phyloP scores from a whole-genome alignment of 805 yeast genomes.

The Helenozyma rhizophorensis region DNA sequence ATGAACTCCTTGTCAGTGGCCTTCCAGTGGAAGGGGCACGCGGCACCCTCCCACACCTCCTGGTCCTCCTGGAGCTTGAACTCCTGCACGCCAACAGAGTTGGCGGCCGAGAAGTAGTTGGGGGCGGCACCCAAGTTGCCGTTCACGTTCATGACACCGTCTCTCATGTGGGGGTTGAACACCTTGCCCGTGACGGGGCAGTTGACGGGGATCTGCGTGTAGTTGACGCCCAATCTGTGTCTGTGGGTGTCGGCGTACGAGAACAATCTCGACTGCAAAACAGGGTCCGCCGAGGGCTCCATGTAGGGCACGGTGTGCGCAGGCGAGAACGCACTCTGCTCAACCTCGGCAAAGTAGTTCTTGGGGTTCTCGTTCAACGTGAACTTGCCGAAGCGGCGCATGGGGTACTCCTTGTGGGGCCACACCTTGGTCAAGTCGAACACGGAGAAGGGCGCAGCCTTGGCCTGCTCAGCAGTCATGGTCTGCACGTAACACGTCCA shows the following conservation, averaged over 20 bases:
- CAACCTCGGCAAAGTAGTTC: conserved; percentile 84
- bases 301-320: conserved; percentile 81
- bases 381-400: conserved; percentile 79
- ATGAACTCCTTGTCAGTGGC: conserved; percentile 67
- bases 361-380: conserved; percentile 77
- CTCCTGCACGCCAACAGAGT: conserved; percentile 44
- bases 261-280: conserved; percentile 74
- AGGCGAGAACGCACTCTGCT: conserved; percentile 83
- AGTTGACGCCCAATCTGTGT: conserved; percentile 74
- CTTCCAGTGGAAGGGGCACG: conserved; percentile 84
- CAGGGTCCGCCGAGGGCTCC: conserved; percentile 82
- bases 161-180: conserved; percentile 69
- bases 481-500: conserved; percentile 86
- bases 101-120: conserved; percentile 61
- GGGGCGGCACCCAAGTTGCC: conserved; percentile 74
- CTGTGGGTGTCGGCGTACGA: conserved; percentile 85
- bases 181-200: conserved; percentile 57
- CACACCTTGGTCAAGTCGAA: conserved; percentile 90
- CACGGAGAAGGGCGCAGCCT: conserved; percentile 71
- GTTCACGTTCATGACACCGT: conserved; percentile 64
- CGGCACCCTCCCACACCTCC: conserved; percentile 80
- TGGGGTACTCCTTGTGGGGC: conserved; percentile 84
- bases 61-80: conserved; percentile 57
- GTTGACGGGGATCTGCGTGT: conserved; percentile 83
- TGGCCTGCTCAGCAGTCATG: conserved; percentile 80